Conservation (phyloP, 345 rosid genomes). For the Alliaria petiolata region DNA sequence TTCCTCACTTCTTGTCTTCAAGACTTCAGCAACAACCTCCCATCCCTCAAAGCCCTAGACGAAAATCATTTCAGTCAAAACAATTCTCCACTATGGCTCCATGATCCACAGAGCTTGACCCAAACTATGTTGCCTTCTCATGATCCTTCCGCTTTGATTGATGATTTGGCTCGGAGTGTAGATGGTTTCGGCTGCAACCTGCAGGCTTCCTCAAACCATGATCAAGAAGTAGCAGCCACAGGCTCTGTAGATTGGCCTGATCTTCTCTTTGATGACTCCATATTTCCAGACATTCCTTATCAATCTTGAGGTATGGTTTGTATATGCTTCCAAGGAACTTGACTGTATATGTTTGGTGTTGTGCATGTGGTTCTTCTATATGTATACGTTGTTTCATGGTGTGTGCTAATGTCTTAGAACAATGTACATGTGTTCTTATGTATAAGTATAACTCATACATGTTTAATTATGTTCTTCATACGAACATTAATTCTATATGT, state of each 20-base stretch:
- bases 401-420: slow-evolving; percentile 11
- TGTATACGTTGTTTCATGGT: neutral
- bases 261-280: slow-evolving; percentile 29
- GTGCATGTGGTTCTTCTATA: slow-evolving; percentile 4
- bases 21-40: slow-evolving; percentile 22
- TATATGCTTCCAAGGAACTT: neutral
- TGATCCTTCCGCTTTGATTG: slow-evolving; percentile 13
- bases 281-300: slow-evolving; percentile 18
- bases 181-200: slow-evolving; percentile 10
- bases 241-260: slow-evolving; percentile 24
- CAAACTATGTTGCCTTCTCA: slow-evolving; percentile 20
- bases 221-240: slow-evolving; percentile 20
- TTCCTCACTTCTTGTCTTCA: slow-evolving; percentile 17
- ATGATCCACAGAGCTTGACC: slow-evolving; percentile 22
- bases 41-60: slow-evolving; percentile 20
- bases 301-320: slow-evolving; percentile 23
- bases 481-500: slow-evolving; percentile 13
- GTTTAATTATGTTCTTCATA: slow-evolving; percentile 11
- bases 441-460: slow-evolving; percentile 8
- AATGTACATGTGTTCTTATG: slow-evolving; percentile 2
- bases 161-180: slow-evolving; percentile 1
- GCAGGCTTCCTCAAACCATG: slow-evolving; percentile 24
- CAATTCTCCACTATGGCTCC: slow-evolving; percentile 23
- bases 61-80: slow-evolving; percentile 4
- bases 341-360: slow-evolving; percentile 12